Conservation (phyloP, 306 rosid genomes). For the Vigna hirtella region DNA sequence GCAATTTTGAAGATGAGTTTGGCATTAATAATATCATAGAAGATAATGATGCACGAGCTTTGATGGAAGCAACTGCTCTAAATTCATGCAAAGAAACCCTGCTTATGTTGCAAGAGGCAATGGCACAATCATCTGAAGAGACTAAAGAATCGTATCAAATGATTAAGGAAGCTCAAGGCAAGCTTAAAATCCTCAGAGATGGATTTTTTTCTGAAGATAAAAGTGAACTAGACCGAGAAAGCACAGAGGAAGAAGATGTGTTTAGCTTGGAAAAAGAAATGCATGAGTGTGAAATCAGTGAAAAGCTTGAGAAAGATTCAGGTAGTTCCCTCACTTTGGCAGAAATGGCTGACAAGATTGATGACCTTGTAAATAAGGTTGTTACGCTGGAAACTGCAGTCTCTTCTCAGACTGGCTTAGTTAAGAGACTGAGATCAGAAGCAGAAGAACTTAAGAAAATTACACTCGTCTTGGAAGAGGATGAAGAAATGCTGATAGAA, state of each 20-base stretch:
- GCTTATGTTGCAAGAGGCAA: conserved; percentile 61
- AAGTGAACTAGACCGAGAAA: conserved; percentile 10
- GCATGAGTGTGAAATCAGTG: conserved; percentile 47
- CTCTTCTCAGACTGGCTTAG: conserved; percentile 70
- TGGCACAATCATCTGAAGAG: conserved; percentile 62
- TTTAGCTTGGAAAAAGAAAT: conserved; percentile 47
- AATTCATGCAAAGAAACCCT: conserved; percentile 78
- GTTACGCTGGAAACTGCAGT: conserved; percentile 68
- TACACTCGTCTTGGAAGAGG: conserved; percentile 67
- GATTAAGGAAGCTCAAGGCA: conserved; percentile 56
- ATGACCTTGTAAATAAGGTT: conserved; percentile 76
- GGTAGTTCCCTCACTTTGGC: conserved; percentile 54
- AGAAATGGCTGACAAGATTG: conserved; percentile 79
- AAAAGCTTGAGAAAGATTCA: conserved; percentile 55
- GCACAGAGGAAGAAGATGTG: conserved; percentile 48
- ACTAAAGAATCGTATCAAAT: conserved; percentile 56
- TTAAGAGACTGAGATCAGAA: conserved; percentile 66
- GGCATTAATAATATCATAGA: conserved; percentile 57
- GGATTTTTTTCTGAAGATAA: conserved; percentile 48
- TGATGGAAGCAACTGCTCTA: conserved; percentile 86
- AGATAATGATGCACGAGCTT: conserved; percentile 76
- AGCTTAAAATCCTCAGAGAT: conserved; percentile 56
- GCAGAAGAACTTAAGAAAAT: conserved; percentile 67
- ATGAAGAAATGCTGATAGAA: conserved; percentile 64
- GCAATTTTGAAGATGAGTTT: conserved; percentile 77